Conservation (phyloP, 208 protist genomes). For the Jaenimonas drosophilae region DNA sequence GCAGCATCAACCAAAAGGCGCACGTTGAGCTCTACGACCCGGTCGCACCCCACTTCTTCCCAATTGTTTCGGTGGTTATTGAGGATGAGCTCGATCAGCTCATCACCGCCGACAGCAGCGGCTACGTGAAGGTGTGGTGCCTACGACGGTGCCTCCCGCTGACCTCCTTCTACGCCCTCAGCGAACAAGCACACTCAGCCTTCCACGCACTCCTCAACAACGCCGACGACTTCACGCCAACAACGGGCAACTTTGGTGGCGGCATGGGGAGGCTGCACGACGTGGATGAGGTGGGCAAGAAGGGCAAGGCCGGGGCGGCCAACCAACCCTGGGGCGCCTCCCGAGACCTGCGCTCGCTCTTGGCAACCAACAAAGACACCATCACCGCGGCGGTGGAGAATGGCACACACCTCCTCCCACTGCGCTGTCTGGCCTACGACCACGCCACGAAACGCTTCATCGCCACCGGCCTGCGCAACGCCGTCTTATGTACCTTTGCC, state of each 20-base stretch:
- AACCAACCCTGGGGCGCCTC: background rate
- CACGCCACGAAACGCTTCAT: constrained; percentile 38
- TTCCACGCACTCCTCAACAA: constrained; percentile 8
- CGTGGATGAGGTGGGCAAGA: constrained; percentile 1
- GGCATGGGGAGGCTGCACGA: background rate
- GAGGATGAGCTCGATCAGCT: constrained; percentile 61
- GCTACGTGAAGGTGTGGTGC: constrained; percentile 71
- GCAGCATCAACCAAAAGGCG: constrained; percentile 17
- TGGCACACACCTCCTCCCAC: constrained; percentile 20
- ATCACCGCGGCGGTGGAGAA: constrained; percentile 13
- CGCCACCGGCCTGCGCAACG: constrained; percentile 54
- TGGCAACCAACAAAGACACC: constrained; percentile 21
- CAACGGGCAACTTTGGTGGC: too few species aligned
- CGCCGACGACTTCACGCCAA: background rate
- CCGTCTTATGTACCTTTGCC: constrained; percentile 54
- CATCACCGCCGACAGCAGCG: constrained; percentile 48
- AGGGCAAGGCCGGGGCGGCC: background rate
- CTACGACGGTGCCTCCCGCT: constrained; percentile 25
- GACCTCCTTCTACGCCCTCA: constrained; percentile 62
- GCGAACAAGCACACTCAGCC: constrained; percentile 8
- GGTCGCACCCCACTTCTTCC: constrained; percentile 46
- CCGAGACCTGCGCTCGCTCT: constrained; percentile 11
- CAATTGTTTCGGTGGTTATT: constrained; percentile 40
- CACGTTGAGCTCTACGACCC: constrained; percentile 64
- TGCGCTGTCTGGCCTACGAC: constrained; percentile 52